Conservation (phyloP, 192 early-diverging fungal genomes). For the Gonapodya sp. region DNA sequence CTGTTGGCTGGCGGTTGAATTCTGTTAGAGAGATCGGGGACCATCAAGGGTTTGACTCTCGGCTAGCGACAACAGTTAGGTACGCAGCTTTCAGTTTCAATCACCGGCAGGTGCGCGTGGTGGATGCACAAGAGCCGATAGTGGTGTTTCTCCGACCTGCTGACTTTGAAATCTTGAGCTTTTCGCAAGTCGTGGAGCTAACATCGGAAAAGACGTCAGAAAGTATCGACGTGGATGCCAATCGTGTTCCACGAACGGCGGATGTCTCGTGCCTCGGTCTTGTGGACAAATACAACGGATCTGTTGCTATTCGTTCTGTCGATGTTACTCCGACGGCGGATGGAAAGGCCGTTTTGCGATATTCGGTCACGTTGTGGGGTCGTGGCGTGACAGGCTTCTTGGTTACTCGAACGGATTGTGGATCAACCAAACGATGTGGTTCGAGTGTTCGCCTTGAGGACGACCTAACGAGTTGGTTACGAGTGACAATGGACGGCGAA, state of each 20-base stretch:
- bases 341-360: not conserved
- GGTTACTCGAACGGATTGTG: not conserved
- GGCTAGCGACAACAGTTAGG: not conserved
- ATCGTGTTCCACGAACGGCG: not conserved
- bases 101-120: not conserved
- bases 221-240: not conserved
- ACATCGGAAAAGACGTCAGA: not conserved
- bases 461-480: not conserved
- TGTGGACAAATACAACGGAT: slow-evolving; percentile 7
- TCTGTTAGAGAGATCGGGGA: not conserved
- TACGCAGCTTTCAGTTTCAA: slow-evolving; percentile 6
- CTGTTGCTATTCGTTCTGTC: not conserved
- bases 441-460: not conserved
- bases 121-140: not conserved
- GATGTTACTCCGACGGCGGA: not conserved
- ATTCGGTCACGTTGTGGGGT: not conserved
- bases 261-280: not conserved
- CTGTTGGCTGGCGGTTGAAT: not conserved
- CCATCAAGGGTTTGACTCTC: not conserved
- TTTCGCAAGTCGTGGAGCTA: not conserved
- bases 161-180: not conserved
- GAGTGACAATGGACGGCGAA: not conserved
- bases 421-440: not conserved
- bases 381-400: not conserved
- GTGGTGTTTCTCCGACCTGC: not conserved